A percentile compares a stretch with the other conserved stretches of the same genome.
Evolutionary conservation across 805 yeast species (phyloP).

Genomic region (Grigorovia jiainica): DNA sequence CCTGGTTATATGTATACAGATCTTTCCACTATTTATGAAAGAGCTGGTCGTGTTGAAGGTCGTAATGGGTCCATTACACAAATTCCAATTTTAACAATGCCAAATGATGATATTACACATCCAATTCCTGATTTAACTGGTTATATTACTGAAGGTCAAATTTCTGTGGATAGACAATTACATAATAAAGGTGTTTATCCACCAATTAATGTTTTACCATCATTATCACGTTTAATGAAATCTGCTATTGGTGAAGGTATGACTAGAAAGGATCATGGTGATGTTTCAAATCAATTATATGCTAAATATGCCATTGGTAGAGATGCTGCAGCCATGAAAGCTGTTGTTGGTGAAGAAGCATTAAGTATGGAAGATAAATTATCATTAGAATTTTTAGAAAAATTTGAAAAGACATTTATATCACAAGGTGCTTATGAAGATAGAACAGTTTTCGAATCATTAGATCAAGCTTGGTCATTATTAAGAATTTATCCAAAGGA

Average conservation of each 20-base stretch:
- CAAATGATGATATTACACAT: constrained; percentile 98
- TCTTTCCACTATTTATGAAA: constrained; percentile 96
- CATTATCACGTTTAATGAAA: constrained; percentile 96
- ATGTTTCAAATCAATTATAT: constrained; percentile 95
- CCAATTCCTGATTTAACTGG: constrained; percentile 99
- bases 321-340: constrained; percentile 99
- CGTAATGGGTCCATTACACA: constrained; percentile 99
- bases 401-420: constrained; percentile 92
- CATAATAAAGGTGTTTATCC: constrained; percentile 96
- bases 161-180: constrained; percentile 92
- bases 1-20: constrained; percentile 99
- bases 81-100: constrained; percentile 98
- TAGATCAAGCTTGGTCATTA: constrained; percentile 97
- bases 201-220: constrained; percentile 96
- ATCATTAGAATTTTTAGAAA: constrained; percentile 94
- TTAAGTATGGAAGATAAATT: constrained; percentile 94
- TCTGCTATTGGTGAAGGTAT: constrained; percentile 99
- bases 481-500: constrained; percentile 98
- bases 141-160: constrained; percentile 98
- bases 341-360: constrained; percentile 99
- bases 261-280: constrained; percentile 99
- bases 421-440: constrained; percentile 95
- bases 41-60: constrained; percentile 99
- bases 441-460: constrained; percentile 87
- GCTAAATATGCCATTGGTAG: constrained; percentile 99